These are phyloP conservation scores for Russula sp. DNA, from an alignment of 768 basidiomycete species.

Conservation along the genomic window DNA sequence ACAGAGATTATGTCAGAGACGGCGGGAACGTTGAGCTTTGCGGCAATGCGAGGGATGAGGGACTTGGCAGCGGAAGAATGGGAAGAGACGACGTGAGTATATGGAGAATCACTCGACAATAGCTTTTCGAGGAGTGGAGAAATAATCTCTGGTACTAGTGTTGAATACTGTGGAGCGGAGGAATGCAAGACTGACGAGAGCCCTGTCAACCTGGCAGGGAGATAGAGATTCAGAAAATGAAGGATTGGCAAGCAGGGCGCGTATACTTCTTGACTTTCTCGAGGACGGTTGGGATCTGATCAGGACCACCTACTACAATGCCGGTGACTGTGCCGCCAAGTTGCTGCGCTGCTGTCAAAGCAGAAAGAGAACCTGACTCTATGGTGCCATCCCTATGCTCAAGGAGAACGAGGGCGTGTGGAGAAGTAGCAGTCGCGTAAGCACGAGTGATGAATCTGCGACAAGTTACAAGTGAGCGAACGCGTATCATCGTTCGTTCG, in stretches of 20 bases:
- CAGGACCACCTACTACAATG: constrained; percentile 60
- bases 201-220: constrained; percentile 52
- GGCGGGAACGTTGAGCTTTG: constrained; percentile 81
- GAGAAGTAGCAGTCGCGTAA: constrained; percentile 56
- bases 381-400: constrained; percentile 81
- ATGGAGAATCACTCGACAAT: constrained; percentile 54
- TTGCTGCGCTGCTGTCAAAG: constrained; percentile 82
- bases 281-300: constrained; percentile 58
- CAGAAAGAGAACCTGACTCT: constrained; percentile 81
- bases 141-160: constrained; percentile 67
- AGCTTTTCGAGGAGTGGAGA: constrained; percentile 79
- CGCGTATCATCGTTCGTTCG: constrained; percentile 10
- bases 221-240: background rate
- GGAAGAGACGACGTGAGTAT: constrained; percentile 88
- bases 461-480: background rate
- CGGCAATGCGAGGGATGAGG: constrained; percentile 87
- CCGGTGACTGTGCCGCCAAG: constrained; percentile 85
- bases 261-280: constrained; percentile 77
- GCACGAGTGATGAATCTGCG: constrained; percentile 30
- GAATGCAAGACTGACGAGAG: constrained; percentile 64
- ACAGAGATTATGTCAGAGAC: constrained; percentile 84
- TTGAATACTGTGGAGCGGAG: constrained; percentile 59
- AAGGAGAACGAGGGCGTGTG: constrained; percentile 81
- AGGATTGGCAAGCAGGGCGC: background rate
- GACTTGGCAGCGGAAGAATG: constrained; percentile 93